Conservation (phyloP, 768 basidiomycete genomes). For the Kwoniella mangroviensis region DNA sequence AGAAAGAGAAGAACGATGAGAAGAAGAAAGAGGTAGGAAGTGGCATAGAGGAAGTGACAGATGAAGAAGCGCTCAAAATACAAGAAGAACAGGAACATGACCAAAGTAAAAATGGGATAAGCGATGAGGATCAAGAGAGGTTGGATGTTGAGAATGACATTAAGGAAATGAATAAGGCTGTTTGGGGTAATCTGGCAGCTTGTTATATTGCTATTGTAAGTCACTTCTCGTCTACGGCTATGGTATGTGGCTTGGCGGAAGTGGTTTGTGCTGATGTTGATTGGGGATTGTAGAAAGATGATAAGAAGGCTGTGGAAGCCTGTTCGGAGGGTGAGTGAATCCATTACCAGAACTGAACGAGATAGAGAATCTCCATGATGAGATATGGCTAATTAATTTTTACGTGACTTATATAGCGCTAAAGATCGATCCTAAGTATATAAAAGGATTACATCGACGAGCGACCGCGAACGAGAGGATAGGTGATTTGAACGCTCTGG, state of each 20-base stretch:
- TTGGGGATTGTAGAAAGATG: slow-evolving; percentile 65
- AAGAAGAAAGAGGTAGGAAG: slow-evolving; percentile 18
- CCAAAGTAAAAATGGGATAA: slow-evolving; percentile 3
- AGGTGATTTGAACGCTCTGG: slow-evolving; percentile 79
- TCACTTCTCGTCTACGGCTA: background rate
- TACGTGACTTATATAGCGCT: slow-evolving; percentile 64
- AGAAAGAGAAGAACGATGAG: background rate
- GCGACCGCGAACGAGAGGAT: slow-evolving; percentile 81
- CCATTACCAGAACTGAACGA: no score
- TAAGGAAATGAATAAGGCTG: slow-evolving; percentile 68
- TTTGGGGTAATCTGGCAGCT: slow-evolving; percentile 87
- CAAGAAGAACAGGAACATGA: slow-evolving; percentile 32
- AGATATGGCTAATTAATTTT: background rate
- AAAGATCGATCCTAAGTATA: slow-evolving; percentile 79
- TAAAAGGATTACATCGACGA: slow-evolving; percentile 88
- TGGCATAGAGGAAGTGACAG: slow-evolving; percentile 53
- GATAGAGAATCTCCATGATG: no score
- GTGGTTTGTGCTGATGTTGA: background rate
- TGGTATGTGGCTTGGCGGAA: background rate
- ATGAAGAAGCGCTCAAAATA: slow-evolving; percentile 50
- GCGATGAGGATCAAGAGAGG: slow-evolving; percentile 34
- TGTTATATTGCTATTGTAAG: slow-evolving; percentile 79
- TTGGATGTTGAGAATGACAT: slow-evolving; percentile 62
- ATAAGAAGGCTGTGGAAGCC: slow-evolving; percentile 77
- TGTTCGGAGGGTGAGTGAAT: slow-evolving; percentile 71